phyloP scores from a whole-genome alignment of 169 alveolate species.

The Plasmodium coatneyi region DNA sequence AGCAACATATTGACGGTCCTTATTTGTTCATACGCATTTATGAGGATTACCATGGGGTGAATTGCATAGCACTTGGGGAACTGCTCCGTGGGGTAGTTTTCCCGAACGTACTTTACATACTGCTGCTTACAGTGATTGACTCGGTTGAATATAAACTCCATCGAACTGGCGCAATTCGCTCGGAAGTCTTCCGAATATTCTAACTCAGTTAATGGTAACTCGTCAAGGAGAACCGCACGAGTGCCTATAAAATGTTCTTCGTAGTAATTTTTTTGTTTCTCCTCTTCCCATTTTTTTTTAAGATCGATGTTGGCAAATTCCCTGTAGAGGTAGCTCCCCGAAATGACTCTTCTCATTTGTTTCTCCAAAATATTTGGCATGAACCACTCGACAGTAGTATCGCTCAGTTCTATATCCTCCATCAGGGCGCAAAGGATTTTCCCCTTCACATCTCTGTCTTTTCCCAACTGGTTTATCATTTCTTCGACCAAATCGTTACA shows the following conservation, averaged over 20 bases:
- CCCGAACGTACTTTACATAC: not conserved
- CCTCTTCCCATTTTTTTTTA: conserved; percentile 52
- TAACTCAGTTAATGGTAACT: conserved; percentile 57
- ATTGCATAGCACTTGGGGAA: conserved; percentile 26
- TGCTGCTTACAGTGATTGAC: conserved; percentile 43
- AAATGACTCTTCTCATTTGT: not conserved
- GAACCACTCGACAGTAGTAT: conserved; percentile 8
- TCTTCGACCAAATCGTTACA: conserved; percentile 2
- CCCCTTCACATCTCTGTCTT: conserved; percentile 13
- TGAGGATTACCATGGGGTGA: conserved; percentile 61
- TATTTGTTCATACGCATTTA: conserved; percentile 73
- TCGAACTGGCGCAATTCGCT: conserved; percentile 27
- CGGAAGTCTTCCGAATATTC: conserved; percentile 70
- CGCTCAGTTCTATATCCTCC: not conserved
- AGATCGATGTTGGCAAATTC: conserved; percentile 40
- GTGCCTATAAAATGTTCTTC: conserved; percentile 61
- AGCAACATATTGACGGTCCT: conserved; percentile 51
- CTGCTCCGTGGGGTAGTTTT: not conserved
- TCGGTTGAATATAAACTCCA: conserved; percentile 61
- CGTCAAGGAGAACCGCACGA: conserved; percentile 60
- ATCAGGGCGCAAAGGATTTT: conserved; percentile 7
- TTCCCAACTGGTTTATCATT: not conserved
- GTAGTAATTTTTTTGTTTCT: conserved; percentile 42
- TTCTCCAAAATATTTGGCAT: conserved; percentile 1
- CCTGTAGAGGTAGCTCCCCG: conserved; percentile 4